Conservation (phyloP, 1,284 basidiomycete species). For the Sanghuangporus weigelae region DNA sequence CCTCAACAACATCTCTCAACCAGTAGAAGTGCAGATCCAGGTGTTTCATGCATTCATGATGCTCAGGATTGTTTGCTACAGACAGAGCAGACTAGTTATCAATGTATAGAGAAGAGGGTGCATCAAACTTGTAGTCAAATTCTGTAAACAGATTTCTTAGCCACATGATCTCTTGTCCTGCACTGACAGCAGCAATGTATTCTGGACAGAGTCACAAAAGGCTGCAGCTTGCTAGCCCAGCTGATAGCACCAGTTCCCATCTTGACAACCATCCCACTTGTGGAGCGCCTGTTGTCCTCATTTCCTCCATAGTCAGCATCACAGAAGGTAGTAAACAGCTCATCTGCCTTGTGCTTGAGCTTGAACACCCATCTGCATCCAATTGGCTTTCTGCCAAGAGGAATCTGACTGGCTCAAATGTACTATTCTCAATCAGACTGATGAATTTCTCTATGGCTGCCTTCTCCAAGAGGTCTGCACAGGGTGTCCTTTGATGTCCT, state of each 20-base stretch:
- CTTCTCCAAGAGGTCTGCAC: too few species aligned
- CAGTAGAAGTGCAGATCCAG: constrained; percentile 25
- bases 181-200: constrained; percentile 17
- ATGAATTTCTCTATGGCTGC: too few species aligned
- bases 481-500: too few species aligned
- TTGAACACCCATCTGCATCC: too few species aligned
- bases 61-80: constrained; percentile 24
- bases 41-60: constrained; percentile 26
- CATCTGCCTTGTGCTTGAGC: too few species aligned
- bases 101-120: constrained; percentile 20
- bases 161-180: constrained; percentile 31
- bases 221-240: too few species aligned
- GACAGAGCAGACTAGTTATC: constrained; percentile 26
- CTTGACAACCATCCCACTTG: constrained; percentile 14
- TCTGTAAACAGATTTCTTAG: constrained; percentile 29
- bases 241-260: too few species aligned
- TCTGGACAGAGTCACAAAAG: too few species aligned
- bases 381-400: too few species aligned
- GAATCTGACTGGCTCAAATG: too few species aligned
- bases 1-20: constrained; percentile 21
- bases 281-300: neutral
- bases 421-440: too few species aligned
- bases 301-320: constrained; percentile 4
- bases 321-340: constrained; percentile 4
- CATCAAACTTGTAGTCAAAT: constrained; percentile 21